Percentiles rank a stretch among this genome's conserved stretches.
Conservation (phyloP, 2,329 filamentous ascomycete genomes). For the Conoideocrella luteorostrata region DNA sequence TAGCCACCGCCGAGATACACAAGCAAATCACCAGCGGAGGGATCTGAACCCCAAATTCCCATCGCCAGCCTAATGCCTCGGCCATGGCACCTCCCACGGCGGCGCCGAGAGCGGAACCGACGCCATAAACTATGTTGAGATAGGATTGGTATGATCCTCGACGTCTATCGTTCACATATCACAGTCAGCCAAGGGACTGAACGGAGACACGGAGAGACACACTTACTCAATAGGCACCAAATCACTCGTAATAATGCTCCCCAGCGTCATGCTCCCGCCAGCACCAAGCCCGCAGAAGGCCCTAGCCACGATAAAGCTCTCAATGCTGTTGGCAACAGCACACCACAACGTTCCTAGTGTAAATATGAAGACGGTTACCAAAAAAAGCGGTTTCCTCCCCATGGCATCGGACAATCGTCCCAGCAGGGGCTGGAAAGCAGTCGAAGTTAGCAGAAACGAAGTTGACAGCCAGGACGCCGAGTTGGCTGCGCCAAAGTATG, state of each 20-base stretch:
- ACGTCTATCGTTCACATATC: constrained; percentile 19
- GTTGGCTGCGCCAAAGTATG: constrained; percentile 71
- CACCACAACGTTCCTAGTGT: constrained; percentile 62
- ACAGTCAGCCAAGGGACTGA: neutral
- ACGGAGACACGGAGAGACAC: constrained; percentile 3
- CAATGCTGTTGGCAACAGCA: constrained; percentile 58
- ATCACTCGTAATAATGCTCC: constrained; percentile 65
- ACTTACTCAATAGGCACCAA: constrained; percentile 64
- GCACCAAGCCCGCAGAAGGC: constrained; percentile 68
- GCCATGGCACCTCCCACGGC: constrained; percentile 65
- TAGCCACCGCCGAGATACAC: constrained; percentile 35
- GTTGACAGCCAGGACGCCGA: constrained; percentile 79
- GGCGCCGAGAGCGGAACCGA: constrained; percentile 54
- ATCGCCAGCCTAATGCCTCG: constrained; percentile 65
- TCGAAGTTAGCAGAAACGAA: constrained; percentile 69
- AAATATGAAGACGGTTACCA: constrained; percentile 59
- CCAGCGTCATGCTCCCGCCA: constrained; percentile 63
- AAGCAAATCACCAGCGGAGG: constrained; percentile 43
- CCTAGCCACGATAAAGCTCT: constrained; percentile 63
- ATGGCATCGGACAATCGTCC: constrained; percentile 69
- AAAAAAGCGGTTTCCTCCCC: constrained; percentile 60
- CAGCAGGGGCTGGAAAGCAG: constrained; percentile 68
- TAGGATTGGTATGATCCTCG: constrained; percentile 69
- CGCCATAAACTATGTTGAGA: constrained; percentile 59
- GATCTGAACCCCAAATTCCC: constrained; percentile 61